Conservation (phyloP, 140 eudicot genomes). For the Anethum foeniculum region DNA sequence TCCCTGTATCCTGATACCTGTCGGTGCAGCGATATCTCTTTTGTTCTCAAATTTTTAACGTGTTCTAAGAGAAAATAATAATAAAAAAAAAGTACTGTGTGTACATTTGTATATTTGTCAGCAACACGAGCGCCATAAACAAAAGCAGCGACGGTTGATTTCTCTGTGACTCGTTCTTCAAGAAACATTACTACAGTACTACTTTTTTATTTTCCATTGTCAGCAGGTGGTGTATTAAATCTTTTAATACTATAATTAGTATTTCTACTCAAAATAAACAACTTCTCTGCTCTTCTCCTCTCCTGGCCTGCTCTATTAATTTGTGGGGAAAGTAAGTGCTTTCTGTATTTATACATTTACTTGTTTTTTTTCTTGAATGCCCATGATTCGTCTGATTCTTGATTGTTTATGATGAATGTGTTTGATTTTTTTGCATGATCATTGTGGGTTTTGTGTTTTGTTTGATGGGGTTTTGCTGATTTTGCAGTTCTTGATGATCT, state of each 20-base stretch:
- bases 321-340: background rate
- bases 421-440: constrained; percentile 4
- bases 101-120: too few relatives aligned
- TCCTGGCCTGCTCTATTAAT: constrained; percentile 1
- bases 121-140: background rate
- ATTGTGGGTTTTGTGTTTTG: background rate
- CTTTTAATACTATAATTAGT: background rate
- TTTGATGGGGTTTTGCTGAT: constrained; percentile 9
- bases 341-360: background rate
- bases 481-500: constrained; percentile 21
- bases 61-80: too few relatives aligned
- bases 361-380: too few relatives aligned
- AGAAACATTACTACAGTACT: background rate
- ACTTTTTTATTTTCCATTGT: background rate
- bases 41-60: too few relatives aligned
- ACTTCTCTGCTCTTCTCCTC: too few relatives aligned
- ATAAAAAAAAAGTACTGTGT: too few relatives aligned
- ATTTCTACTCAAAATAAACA: background rate
- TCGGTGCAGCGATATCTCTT: too few relatives aligned
- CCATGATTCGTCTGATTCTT: background rate
- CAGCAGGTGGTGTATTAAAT: background rate
- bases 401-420: background rate
- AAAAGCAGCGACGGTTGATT: background rate
- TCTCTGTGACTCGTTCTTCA: background rate
- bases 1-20: too few relatives aligned